Evolutionary conservation across 23 red algal genomes (phyloP), one percentile per base, ranked within the genome.

Genomic region (Gracilaria domingensis): DNA sequence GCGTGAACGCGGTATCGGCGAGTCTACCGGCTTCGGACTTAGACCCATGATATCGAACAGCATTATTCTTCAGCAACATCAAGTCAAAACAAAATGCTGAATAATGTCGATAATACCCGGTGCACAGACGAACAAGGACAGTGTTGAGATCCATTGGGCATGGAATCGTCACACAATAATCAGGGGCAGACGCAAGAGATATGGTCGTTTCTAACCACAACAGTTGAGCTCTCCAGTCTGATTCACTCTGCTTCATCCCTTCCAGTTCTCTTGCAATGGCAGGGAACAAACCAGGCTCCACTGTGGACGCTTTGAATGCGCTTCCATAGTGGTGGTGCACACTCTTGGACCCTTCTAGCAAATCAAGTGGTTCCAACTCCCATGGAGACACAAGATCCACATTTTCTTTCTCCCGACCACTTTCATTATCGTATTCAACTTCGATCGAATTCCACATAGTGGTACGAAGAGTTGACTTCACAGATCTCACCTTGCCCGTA

Each of bases 351-450:
- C 69, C 48, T 56, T 69, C 47, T 20, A 49, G 70, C 28, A 69
- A 56, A 24, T 69, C 74, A 47, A 84, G 51, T 2, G 93, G 64
- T 66, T 95, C 93, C 25, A 95, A 57, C 67, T 95, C 93, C 93
- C 93, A 95, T 39, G 86, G 83, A 28, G 87, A 91, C 18, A 95
- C 93, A 28, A 82, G 61, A 20, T 91, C 88, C 12, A 69, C 56
- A 14, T 56, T 82, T 47, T 69, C 86, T 37, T 88, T 87, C 24
- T 94, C 91, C 24, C 56, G 39, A 26, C 84, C 91, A 25, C 88
- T 75, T 50, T 95, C 93, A 61, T 86, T 86, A 45, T 95, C 93
- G 76, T 89, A 95, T 38, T 79, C 81, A 40, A 95, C 93, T 62
- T 95, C 93, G 34, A 95, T 80, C 16, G 80, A 75, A 51, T 95